Evolutionary conservation across 371 early-diverging fungal species (phyloP).

Genomic region (Syncephalastrum monosporum): DNA sequence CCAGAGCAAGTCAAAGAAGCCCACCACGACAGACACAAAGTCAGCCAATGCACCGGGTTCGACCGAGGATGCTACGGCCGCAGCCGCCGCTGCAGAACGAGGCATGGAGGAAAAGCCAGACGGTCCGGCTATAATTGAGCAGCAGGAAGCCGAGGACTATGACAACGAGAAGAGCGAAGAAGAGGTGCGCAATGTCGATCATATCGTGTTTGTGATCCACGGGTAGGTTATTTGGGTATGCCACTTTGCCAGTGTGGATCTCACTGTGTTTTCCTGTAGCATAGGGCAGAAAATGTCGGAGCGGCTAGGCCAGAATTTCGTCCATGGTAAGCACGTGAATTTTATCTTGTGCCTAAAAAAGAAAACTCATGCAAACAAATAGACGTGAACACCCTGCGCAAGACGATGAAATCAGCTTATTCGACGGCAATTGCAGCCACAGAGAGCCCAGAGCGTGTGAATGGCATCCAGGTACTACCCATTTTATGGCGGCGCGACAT

Average conservation of each 20-base stretch:
- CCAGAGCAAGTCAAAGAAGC: conserved; percentile 17
- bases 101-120: background rate
- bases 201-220: conserved; percentile 78
- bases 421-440: conserved; percentile 31
- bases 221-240: conserved; percentile 46
- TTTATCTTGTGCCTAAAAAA: background rate
- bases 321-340: conserved; percentile 54
- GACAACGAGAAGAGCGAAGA: conserved; percentile 59
- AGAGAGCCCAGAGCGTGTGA: conserved; percentile 25
- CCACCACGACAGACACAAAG: background rate
- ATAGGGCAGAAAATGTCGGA: conserved; percentile 87
- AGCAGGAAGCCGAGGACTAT: conserved; percentile 56
- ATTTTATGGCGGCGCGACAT: conserved; percentile 84
- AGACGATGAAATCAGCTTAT: conserved; percentile 63
- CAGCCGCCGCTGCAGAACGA: conserved; percentile 1
- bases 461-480: conserved; percentile 83
- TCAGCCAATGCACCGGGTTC: conserved; percentile 2
- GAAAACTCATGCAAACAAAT: background rate
- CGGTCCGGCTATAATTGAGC: conserved; percentile 19
- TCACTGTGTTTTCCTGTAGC: conserved; percentile 23
- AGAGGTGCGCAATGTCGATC: conserved; percentile 67
- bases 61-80: conserved; percentile 3
- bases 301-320: conserved; percentile 69
- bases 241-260: conserved; percentile 1
- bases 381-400: conserved; percentile 77